Percentiles rank a stretch among this genome's conserved stretches.
Conservation (phyloP, 768 basidiomycete species). For the Kwoniella dendrophila region DNA sequence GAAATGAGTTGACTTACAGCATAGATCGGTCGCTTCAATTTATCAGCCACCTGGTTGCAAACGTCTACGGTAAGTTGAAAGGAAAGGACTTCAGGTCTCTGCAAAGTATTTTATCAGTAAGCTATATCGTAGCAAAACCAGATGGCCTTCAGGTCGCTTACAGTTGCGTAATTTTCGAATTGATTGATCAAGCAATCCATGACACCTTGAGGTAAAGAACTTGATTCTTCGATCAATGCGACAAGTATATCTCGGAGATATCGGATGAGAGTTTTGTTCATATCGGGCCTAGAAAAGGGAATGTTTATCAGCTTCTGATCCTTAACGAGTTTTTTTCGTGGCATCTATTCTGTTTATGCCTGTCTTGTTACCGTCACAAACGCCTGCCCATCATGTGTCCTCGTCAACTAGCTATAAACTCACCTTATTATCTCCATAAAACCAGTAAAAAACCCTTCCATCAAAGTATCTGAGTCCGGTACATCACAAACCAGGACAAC, state of each 20-base stretch:
- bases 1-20: conserved; percentile 55
- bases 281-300: conserved; percentile 31
- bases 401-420: conserved; percentile 17
- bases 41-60: conserved; percentile 79
- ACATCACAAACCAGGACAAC: conserved; percentile 92
- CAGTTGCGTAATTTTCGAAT: conserved; percentile 59
- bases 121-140: background rate
- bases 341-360: too few species aligned
- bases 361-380: background rate
- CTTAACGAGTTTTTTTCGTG: too few species aligned
- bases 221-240: conserved; percentile 83
- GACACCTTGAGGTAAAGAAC: conserved; percentile 73
- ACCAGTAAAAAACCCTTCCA: conserved; percentile 77
- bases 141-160: conserved; percentile 13
- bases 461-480: conserved; percentile 75
- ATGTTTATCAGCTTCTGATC: background rate
- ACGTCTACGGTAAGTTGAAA: conserved; percentile 82
- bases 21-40: conserved; percentile 80
- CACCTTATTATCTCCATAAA: conserved; percentile 75
- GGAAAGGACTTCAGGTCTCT: conserved; percentile 56
- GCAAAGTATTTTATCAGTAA: too few species aligned
- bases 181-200: conserved; percentile 80
- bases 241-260: conserved; percentile 76
- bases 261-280: conserved; percentile 59
- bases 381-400: background rate